Percentiles rank a stretch among this genome's conserved stretches.
These are phyloP conservation scores for Hymenoscyphus scutula DNA, from an alignment of 2,329 filamentous ascomycete genomes.

Conservation along the genomic window DNA sequence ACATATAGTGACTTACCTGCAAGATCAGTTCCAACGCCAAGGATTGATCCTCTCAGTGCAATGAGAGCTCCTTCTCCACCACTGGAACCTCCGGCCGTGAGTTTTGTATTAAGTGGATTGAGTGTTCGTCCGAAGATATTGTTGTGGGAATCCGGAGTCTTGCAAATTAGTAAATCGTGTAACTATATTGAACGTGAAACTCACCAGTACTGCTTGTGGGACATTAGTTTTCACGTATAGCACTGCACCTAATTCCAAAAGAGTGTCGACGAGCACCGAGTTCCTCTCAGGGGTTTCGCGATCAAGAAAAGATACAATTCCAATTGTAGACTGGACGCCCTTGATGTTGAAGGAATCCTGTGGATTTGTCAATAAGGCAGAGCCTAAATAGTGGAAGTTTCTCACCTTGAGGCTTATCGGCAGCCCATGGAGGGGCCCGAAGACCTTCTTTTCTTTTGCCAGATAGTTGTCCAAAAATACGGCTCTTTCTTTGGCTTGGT, in stretches of 20 bases:
- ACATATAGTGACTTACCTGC: conserved; percentile 9
- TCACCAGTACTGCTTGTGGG: conserved; percentile 61
- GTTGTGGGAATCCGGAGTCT: conserved; percentile 38
- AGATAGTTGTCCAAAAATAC: conserved; percentile 47
- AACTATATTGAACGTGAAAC: not conserved
- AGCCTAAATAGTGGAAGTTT: not conserved
- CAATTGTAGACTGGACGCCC: conserved; percentile 78
- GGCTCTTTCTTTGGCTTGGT: conserved; percentile 44
- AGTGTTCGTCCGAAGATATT: conserved; percentile 73
- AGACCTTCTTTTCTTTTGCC: conserved; percentile 3
- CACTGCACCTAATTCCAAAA: conserved; percentile 81
- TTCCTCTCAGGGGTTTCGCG: conserved; percentile 63
- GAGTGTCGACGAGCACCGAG: conserved; percentile 66
- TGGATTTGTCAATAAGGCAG: not conserved
- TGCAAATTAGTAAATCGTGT: not conserved
- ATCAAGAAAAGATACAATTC: conserved; percentile 64
- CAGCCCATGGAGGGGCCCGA: conserved; percentile 22
- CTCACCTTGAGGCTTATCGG: conserved; percentile 22
- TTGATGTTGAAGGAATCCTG: conserved; percentile 66
- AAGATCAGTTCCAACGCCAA: conserved; percentile 27
- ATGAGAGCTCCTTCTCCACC: conserved; percentile 27
- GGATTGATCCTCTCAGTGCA: conserved; percentile 23
- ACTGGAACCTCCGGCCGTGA: conserved; percentile 85
- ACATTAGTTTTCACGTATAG: conserved; percentile 90
- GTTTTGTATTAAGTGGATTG: conserved; percentile 75